These are phyloP conservation scores for Neurospora discreta DNA, from an alignment of 495 filamentous ascomycete species.

Conservation along the genomic window DNA sequence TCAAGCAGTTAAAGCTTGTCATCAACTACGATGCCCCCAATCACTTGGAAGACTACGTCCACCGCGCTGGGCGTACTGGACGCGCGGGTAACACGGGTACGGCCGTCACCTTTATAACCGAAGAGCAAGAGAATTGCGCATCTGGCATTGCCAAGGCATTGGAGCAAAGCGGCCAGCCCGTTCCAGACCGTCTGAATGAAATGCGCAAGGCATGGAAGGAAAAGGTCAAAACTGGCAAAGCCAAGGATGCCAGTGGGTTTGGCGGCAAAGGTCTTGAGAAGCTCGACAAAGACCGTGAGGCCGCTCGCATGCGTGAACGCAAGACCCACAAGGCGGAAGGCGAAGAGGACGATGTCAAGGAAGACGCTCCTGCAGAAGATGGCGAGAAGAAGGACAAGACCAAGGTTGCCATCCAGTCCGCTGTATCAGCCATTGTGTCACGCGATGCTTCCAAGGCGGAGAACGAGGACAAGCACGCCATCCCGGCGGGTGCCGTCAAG, in stretches of 20 bases:
- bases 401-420: conserved; percentile 49
- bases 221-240: conserved; percentile 86
- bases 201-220: conserved; percentile 62
- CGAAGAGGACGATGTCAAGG: conserved; percentile 75
- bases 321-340: conserved; percentile 85
- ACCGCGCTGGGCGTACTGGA: conserved; percentile 88
- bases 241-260: conserved; percentile 79
- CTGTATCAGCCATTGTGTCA: conserved; percentile 44
- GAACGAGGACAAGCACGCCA: conserved; percentile 40
- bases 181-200: conserved; percentile 55
- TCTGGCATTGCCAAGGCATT: conserved; percentile 86
- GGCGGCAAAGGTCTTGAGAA: conserved; percentile 90
- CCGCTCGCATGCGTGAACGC: conserved; percentile 70
- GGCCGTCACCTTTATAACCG: conserved; percentile 87
- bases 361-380: conserved; percentile 52
- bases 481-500: conserved; percentile 48
- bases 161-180: conserved; percentile 73
- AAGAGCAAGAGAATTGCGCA: conserved; percentile 82
- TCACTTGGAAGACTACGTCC: conserved; percentile 96
- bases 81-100: conserved; percentile 91
- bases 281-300: conserved; percentile 82
- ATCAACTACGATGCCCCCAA: conserved; percentile 96
- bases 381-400: conserved; percentile 50
- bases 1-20: conserved; percentile 92
- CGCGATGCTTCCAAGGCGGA: conserved; percentile 27